Percentiles rank a stretch among this genome's conserved stretches.
Conservation (phyloP, 1,139 yeast genomes). For the Taphrina sp. region DNA sequence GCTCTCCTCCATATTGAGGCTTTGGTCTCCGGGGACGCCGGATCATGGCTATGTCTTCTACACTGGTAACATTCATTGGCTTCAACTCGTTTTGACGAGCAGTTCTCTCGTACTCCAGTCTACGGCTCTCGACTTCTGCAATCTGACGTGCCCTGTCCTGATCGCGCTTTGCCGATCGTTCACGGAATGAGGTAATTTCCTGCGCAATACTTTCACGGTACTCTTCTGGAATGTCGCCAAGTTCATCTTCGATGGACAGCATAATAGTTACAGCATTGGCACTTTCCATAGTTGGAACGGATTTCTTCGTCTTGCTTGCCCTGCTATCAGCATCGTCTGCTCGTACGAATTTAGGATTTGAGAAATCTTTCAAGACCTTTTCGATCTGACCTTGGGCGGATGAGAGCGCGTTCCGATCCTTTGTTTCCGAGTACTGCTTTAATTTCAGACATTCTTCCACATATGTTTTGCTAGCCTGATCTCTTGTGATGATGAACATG, state of each 20-base stretch:
- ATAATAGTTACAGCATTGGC: slow-evolving; percentile 25
- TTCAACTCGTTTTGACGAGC: not conserved
- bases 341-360: slow-evolving; percentile 3
- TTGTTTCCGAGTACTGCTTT: slow-evolving; percentile 8
- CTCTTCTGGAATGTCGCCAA: slow-evolving; percentile 40
- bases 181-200: slow-evolving; percentile 44
- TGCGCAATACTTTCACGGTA: slow-evolving; percentile 41
- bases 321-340: slow-evolving; percentile 9
- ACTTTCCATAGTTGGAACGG: not conserved
- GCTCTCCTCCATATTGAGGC: not conserved
- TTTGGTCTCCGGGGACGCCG: not conserved
- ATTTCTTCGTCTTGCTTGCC: not conserved
- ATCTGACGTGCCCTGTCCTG: slow-evolving; percentile 39
- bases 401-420: slow-evolving; percentile 11
- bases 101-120: slow-evolving; percentile 29
- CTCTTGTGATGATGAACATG: slow-evolving; percentile 9
- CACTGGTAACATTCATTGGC: not conserved
- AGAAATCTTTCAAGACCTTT: slow-evolving; percentile 15
- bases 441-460: slow-evolving; percentile 9
- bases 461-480: slow-evolving; percentile 9
- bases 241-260: slow-evolving; percentile 38
- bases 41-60: slow-evolving; percentile 1
- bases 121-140: slow-evolving; percentile 37
- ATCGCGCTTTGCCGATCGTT: slow-evolving; percentile 41
- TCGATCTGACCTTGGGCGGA: slow-evolving; percentile 9